These are phyloP conservation scores for Rhynchosporium graminicola DNA, from an alignment of 2,329 filamentous ascomycete species.

Conservation along the genomic window DNA sequence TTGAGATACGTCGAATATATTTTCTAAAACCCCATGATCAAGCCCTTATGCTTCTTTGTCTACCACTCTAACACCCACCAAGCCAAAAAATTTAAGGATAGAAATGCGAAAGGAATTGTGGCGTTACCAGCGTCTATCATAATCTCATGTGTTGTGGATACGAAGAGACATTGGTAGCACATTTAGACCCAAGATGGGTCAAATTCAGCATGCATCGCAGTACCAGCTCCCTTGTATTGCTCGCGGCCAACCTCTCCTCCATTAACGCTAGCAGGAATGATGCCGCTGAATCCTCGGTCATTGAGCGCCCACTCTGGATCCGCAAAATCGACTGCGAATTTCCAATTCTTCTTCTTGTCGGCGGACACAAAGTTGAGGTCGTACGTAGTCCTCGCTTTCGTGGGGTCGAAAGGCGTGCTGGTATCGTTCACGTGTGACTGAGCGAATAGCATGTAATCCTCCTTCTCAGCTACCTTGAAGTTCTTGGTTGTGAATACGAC, in stretches of 20 bases:
- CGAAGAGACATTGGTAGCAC: not conserved
- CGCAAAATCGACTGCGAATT: conserved; percentile 1
- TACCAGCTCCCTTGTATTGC: not conserved
- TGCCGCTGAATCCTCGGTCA: not conserved
- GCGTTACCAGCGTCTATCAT: not conserved
- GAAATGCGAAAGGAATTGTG: too few species aligned
- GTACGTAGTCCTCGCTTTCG: not conserved
- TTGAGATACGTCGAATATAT: too few species aligned
- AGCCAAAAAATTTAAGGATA: too few species aligned
- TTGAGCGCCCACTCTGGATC: not conserved
- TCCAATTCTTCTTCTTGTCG: not conserved
- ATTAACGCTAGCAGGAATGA: not conserved
- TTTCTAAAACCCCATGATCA: too few species aligned
- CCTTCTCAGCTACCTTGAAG: not conserved
- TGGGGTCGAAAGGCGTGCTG: conserved; percentile 1
- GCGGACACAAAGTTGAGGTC: not conserved
- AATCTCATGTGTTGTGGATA: too few species aligned
- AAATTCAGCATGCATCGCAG: conserved; percentile 10
- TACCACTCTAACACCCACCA: too few species aligned
- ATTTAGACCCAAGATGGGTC: not conserved
- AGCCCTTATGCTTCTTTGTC: too few species aligned
- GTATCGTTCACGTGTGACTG: conserved; percentile 2
- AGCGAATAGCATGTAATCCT: not conserved
- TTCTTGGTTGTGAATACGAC: not conserved
- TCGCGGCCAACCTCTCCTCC: conserved; percentile 4